phyloP scores from a whole-genome alignment of 768 basidiomycete species.

The Nidularia pulvinata region DNA sequence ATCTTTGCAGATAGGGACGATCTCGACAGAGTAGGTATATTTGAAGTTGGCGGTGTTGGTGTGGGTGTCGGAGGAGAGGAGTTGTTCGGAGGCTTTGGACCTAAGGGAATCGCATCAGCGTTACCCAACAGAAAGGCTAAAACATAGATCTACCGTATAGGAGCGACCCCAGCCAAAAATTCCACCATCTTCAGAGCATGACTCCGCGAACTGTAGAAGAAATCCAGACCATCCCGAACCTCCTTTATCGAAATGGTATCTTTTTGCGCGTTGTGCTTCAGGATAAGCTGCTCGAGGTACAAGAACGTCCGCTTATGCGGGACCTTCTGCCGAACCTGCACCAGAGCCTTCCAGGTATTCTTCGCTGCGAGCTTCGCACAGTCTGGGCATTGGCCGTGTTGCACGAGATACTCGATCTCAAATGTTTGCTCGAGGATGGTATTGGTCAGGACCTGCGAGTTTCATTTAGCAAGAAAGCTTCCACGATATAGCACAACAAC shows the following conservation, averaged over 20 bases:
- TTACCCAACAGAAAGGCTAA: slow-evolving; percentile 2
- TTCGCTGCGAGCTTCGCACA: slow-evolving; percentile 95
- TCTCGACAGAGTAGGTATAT: slow-evolving; percentile 97
- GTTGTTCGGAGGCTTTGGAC: slow-evolving; percentile 92
- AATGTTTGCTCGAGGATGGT: slow-evolving; percentile 98
- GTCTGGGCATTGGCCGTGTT: slow-evolving; percentile 93
- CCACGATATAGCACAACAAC: slow-evolving; percentile 11
- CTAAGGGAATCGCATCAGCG: slow-evolving; percentile 30
- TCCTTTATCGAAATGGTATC: slow-evolving; percentile 95
- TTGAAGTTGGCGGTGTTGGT: slow-evolving; percentile 94
- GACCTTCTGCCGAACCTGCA: slow-evolving; percentile 99
- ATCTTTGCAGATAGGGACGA: slow-evolving; percentile 96
- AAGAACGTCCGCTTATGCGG: slow-evolving; percentile 98
- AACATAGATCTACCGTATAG: slow-evolving; percentile 59
- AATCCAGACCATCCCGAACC: slow-evolving; percentile 93
- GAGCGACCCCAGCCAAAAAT: slow-evolving; percentile 86
- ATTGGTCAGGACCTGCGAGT: slow-evolving; percentile 75
- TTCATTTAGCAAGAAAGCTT: not conserved
- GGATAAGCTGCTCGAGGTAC: slow-evolving; percentile 95
- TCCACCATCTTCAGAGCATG: slow-evolving; percentile 98
- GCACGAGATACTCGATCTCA: slow-evolving; percentile 94
- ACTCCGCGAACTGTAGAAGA: slow-evolving; percentile 90
- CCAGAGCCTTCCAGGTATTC: slow-evolving; percentile 98
- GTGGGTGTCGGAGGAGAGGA: slow-evolving; percentile 92
- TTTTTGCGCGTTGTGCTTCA: slow-evolving; percentile 96